These are phyloP conservation scores for Isoetes taiwanensis DNA, from an alignment of 75 land plant genomes.

Conservation along the genomic window DNA sequence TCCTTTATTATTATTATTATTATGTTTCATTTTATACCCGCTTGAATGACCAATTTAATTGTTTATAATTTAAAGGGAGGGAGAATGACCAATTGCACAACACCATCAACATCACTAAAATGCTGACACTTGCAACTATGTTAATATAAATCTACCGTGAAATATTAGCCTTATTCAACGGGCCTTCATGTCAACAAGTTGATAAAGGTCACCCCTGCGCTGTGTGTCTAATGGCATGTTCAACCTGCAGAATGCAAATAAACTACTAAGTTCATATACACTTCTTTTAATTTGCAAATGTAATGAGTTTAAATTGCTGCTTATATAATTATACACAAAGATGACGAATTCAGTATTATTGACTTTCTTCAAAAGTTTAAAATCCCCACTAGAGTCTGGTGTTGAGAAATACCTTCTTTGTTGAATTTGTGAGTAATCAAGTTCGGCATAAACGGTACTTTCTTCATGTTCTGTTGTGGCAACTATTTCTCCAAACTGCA, in stretches of 20 bases:
- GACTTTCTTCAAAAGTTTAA: neutral
- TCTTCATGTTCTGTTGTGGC: constrained; percentile 89
- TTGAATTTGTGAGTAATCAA: constrained; percentile 69
- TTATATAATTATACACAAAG: neutral
- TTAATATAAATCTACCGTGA: too few species aligned
- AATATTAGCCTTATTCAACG: too few species aligned
- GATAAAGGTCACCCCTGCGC: constrained; percentile 82
- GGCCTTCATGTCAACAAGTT: constrained; percentile 75
- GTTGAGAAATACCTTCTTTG: constrained; percentile 40
- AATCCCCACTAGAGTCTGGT: neutral
- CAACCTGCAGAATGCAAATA: constrained; percentile 29
- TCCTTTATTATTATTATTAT: too few species aligned
- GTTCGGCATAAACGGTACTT: constrained; percentile 55
- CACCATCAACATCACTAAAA: too few species aligned
- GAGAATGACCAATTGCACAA: too few species aligned
- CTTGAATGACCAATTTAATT: too few species aligned
- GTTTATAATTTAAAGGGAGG: too few species aligned
- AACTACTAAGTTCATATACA: neutral
- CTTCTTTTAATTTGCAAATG: neutral
- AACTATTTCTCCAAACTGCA: constrained; percentile 83
- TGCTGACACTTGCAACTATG: too few species aligned
- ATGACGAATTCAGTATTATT: neutral
- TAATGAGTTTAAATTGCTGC: neutral
- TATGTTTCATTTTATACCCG: too few species aligned
- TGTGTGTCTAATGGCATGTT: constrained; percentile 73